These are phyloP conservation scores for Xylaria sp. DNA, from an alignment of 2,329 filamentous ascomycete species.

Conservation along the genomic window DNA sequence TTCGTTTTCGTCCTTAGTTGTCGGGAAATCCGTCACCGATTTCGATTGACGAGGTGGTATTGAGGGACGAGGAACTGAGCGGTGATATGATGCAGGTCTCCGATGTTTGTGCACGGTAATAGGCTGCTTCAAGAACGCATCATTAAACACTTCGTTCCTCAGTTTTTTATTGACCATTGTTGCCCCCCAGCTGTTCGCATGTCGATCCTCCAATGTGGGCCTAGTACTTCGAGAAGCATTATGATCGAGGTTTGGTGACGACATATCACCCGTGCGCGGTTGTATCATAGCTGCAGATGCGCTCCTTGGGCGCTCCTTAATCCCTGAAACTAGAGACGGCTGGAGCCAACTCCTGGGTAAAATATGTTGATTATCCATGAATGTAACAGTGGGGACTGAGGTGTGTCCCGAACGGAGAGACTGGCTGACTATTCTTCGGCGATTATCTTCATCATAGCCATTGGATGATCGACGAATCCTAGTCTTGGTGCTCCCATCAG, in stretches of 20 bases:
- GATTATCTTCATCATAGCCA: slow-evolving; percentile 40
- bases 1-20: slow-evolving; percentile 28
- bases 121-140: slow-evolving; percentile 86
- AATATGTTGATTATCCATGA: slow-evolving; percentile 94
- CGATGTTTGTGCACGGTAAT: slow-evolving; percentile 84
- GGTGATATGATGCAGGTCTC: slow-evolving; percentile 68
- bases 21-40: slow-evolving; percentile 50
- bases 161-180: slow-evolving; percentile 90
- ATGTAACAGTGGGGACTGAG: slow-evolving; percentile 87
- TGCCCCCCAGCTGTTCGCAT: slow-evolving; percentile 82
- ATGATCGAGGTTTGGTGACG: slow-evolving; percentile 28
- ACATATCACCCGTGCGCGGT: slow-evolving; percentile 38
- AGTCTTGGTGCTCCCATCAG: slow-evolving; percentile 35
- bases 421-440: slow-evolving; percentile 70
- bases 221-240: slow-evolving; percentile 40
- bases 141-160: slow-evolving; percentile 90
- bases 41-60: slow-evolving; percentile 57
- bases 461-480: slow-evolving; percentile 31
- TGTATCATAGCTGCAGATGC: slow-evolving; percentile 49
- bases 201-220: slow-evolving; percentile 63
- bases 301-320: slow-evolving; percentile 51
- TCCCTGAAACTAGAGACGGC: slow-evolving; percentile 55
- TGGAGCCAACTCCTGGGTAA: slow-evolving; percentile 85
- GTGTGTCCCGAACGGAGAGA: slow-evolving; percentile 74
- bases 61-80: slow-evolving; percentile 67